Evolutionary conservation across 805 yeast genomes (phyloP).

Genomic region (Lipomyces mesembrius): DNA sequence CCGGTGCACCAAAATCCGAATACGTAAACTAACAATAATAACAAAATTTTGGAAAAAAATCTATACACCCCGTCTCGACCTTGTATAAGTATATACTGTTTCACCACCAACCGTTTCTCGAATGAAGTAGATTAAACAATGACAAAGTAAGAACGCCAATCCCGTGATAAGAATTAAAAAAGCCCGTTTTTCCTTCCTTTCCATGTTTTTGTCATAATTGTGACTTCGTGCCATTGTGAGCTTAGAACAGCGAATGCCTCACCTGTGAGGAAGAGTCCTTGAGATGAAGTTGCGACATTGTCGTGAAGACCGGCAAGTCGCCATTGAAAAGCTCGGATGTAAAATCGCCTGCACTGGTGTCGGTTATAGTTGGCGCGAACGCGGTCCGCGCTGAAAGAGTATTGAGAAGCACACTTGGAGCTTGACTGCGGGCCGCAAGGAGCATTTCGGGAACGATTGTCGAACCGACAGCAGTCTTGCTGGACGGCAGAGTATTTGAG

Average conservation of each 20-base stretch:
- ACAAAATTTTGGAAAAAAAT: not conserved
- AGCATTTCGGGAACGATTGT: conserved; percentile 25
- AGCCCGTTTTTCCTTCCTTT: not conserved
- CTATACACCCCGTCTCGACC: not conserved
- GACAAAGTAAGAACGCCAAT: not conserved
- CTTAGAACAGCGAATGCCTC: not conserved
- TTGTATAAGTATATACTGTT: not conserved
- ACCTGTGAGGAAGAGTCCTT: not conserved
- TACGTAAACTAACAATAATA: not conserved
- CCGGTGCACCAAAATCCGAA: conserved; percentile 3
- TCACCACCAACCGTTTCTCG: not conserved
- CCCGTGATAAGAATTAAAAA: not conserved
- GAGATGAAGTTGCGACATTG: conserved; percentile 27
- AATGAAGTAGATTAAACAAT: not conserved
- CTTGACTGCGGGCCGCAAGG: conserved; percentile 9
- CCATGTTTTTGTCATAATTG: not conserved
- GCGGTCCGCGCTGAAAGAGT: conserved; percentile 28
- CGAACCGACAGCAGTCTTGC: conserved; percentile 1
- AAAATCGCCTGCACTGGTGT: conserved; percentile 5
- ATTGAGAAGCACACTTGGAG: conserved; percentile 14
- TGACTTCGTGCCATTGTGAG: too few relatives aligned
- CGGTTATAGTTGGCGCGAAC: not conserved
- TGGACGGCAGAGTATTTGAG: conserved; percentile 4
- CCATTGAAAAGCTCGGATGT: conserved; percentile 8
- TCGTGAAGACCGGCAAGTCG: conserved; percentile 27